A percentile compares a stretch with the other conserved stretches of the same genome.
Conservation (phyloP, 768 basidiomycete species). For the Leccinum pellstonianum region DNA sequence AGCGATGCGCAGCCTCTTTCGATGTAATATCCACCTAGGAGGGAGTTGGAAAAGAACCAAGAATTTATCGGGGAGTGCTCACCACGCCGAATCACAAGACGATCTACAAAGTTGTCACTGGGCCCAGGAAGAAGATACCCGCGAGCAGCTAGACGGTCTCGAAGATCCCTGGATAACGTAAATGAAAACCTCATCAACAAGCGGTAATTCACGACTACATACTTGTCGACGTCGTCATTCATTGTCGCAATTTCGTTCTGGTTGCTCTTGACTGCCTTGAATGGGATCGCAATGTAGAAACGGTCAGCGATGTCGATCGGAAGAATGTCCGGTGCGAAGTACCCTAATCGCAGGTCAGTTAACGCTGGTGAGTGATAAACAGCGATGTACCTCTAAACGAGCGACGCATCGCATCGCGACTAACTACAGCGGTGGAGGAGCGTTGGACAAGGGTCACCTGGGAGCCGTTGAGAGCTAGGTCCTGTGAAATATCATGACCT, state of each 20-base stretch:
- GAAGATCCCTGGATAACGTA: not conserved
- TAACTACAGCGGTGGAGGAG: constrained; percentile 10
- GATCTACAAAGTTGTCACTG: not conserved
- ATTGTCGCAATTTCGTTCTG: not conserved
- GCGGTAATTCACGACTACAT: not conserved
- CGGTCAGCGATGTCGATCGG: constrained; percentile 12
- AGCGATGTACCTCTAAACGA: not conserved
- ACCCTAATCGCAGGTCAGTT: not conserved
- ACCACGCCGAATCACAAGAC: not conserved
- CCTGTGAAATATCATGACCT: constrained; percentile 14
- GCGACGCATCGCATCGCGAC: constrained; percentile 6
- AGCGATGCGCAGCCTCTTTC: not conserved
- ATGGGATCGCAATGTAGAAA: constrained; percentile 9
- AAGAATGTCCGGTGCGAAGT: constrained; percentile 8
- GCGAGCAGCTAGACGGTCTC: not conserved
- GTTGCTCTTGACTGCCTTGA: not conserved
- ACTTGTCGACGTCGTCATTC: not conserved
- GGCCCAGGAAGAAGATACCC: not conserved
- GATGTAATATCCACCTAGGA: not conserved
- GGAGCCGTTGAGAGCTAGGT: constrained; percentile 4
- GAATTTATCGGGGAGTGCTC: not conserved
- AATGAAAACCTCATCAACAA: not conserved
- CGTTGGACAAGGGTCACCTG: constrained; percentile 7
- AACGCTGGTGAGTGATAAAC: not conserved
- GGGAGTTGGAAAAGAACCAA: not conserved